Conservation (phyloP, 192 early-diverging fungal species). For the Coemansia sp. region DNA sequence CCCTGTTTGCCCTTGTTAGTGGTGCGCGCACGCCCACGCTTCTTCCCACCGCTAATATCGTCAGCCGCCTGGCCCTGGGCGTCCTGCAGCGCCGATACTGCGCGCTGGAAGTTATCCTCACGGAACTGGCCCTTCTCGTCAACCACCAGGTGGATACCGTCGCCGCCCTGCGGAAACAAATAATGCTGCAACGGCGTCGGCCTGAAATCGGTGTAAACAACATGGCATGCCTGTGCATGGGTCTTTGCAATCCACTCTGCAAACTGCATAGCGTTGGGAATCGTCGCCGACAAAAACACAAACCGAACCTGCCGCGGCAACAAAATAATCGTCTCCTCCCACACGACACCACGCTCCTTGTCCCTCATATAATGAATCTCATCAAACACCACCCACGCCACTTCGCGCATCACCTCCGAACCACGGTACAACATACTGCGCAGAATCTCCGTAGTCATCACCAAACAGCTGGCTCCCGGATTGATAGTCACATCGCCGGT, state of each 20-base stretch:
- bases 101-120: conserved; percentile 95
- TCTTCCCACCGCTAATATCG: conserved; percentile 47
- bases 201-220: conserved; percentile 96
- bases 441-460: conserved; percentile 99
- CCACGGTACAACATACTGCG: conserved; percentile 97
- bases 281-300: conserved; percentile 97
- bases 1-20: conserved; percentile 62
- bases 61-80: conserved; percentile 63
- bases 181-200: conserved; percentile 98
- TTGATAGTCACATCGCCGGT: conserved; percentile 98
- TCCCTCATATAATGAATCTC: conserved; percentile 99
- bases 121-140: conserved; percentile 94
- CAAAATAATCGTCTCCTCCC: conserved; percentile 98
- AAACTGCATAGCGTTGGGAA: conserved; percentile 98
- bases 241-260: conserved; percentile 97
- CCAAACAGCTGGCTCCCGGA: conserved; percentile 85
- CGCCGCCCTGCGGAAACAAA: conserved; percentile 85
- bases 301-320: conserved; percentile 89
- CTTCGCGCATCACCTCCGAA: conserved; percentile 93
- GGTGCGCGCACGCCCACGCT: conserved; percentile 12
- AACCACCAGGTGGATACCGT: conserved; percentile 94
- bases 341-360: conserved; percentile 96
- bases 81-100: conserved; percentile 73
- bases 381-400: conserved; percentile 97
- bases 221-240: conserved; percentile 96